phyloP scores from a whole-genome alignment of 139 green algal genomes.

The Desmodesmus armatus region DNA sequence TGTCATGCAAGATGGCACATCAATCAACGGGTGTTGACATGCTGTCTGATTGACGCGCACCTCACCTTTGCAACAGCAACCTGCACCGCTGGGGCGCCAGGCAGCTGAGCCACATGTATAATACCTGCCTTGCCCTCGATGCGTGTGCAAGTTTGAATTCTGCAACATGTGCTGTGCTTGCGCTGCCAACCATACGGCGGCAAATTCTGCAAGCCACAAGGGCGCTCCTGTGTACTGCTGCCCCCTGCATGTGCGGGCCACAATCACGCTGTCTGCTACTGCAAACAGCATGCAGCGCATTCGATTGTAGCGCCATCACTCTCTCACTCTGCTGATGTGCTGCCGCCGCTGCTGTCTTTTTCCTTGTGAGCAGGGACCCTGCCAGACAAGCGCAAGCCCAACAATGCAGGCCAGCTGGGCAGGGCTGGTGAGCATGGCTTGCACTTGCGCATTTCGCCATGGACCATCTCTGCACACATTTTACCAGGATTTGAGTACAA shows the following conservation, averaged over 20 bases:
- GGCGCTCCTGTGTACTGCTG: too few relatives aligned
- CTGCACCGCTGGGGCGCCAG: background rate
- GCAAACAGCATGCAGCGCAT: too few relatives aligned
- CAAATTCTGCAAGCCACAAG: too few relatives aligned
- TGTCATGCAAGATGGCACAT: background rate
- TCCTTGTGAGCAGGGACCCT: slow-evolving; percentile 60
- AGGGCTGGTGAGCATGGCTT: slow-evolving; percentile 49
- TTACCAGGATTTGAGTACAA: too few relatives aligned
- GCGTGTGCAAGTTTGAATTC: background rate
- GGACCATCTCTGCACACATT: too few relatives aligned
- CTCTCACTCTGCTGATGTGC: background rate
- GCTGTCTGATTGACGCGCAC: background rate
- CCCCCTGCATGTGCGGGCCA: too few relatives aligned
- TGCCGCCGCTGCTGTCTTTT: background rate
- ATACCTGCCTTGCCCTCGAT: background rate
- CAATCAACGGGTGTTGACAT: background rate
- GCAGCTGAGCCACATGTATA: background rate
- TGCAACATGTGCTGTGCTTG: background rate
- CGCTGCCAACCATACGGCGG: too few relatives aligned
- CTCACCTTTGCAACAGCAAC: too few relatives aligned
- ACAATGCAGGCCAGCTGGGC: slow-evolving; percentile 59
- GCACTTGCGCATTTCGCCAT: too few relatives aligned
- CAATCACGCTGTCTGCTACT: too few relatives aligned
- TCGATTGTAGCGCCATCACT: background rate
- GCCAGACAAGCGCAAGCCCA: slow-evolving; percentile 46